Conservation (phyloP, 306 rosid genomes). For the Delonix regia region DNA sequence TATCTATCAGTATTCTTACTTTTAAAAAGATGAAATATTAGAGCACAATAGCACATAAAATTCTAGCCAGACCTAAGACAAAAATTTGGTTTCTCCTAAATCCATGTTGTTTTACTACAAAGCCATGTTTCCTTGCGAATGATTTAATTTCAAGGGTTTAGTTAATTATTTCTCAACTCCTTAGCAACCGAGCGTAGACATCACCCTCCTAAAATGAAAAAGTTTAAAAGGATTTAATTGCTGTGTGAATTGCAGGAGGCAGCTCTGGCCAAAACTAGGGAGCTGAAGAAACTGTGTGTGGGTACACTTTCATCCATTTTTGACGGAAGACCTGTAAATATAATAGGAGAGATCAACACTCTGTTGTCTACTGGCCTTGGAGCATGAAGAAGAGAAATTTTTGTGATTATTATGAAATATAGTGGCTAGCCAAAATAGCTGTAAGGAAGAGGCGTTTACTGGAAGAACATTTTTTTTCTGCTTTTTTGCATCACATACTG, state of each 20-base stretch:
- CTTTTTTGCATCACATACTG: not conserved
- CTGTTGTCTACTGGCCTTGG: conserved; percentile 69
- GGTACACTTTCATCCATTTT: conserved; percentile 73
- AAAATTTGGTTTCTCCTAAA: not conserved
- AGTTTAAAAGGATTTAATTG: not conserved
- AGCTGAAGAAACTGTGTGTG: conserved; percentile 14
- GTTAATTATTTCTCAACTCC: not conserved
- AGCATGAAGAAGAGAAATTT: conserved; percentile 43
- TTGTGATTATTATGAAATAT: conserved; percentile 1
- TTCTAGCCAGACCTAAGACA: too few species aligned
- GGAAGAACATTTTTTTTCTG: not conserved
- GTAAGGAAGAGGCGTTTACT: not conserved
- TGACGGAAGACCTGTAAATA: conserved; percentile 91
- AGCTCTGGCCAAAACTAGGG: not conserved
- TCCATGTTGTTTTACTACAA: not conserved
- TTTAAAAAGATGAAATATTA: too few species aligned
- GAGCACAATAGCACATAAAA: too few species aligned
- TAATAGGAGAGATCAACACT: conserved; percentile 90
- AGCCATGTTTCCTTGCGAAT: not conserved
- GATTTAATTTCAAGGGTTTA: not conserved
- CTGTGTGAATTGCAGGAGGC: not conserved
- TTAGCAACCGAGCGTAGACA: not conserved
- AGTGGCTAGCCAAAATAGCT: conserved; percentile 20
- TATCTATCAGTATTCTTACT: too few species aligned
- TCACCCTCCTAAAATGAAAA: not conserved